Base-by-base conservation (phyloP, 2,329 filamentous ascomycete species). In the Claviceps paspali region DNA sequence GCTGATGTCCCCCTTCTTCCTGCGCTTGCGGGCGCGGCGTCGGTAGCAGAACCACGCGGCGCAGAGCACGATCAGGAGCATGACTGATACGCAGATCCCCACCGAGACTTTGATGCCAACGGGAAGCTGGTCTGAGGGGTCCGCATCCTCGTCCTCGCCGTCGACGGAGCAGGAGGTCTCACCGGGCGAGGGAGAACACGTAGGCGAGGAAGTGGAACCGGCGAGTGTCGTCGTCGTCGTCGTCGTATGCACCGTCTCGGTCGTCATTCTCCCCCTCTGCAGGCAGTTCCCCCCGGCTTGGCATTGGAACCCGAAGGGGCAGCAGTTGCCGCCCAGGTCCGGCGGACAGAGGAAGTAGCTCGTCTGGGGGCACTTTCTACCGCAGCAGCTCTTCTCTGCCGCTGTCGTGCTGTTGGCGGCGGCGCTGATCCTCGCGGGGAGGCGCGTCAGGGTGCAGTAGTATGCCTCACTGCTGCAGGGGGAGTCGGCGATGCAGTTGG, bases 21-120 rank as follows among this genome's bases (percentile, higher is more conserved):
- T 32, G 28, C 26, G 27, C 12, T 6, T 7, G 9, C 21, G 21
- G 31, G 49, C 45, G 21, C 48, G 49, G n/a, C 62, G 57, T 6
- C 59, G 49, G 18, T 63, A 9, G 7, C n/a, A 70, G 40, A 68
- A 56, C 64, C 65, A 76, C 0, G 61, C 57, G 12, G 63, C 42
- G 3, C 47, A 48, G 3, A 59, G 67, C 27, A 70, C 53, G 11
- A 70, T 29, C 5, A 62, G 31, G 3, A 59, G 55, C 1, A 55
- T 60, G 21, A 68, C 49, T 2, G 66, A 60, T 3, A 68, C 62
- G 14, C 69, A 73, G 1, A 68, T 58, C 5, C 65, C 70, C n/a
- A 78, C 67, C 2, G 73, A 73, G 0, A 67, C 70, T 46, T 67
- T 72, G 2, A 68, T 70, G 1, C 65, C 69, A 1, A 59, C 50